phyloP scores from a whole-genome alignment of 805 yeast species.

The Komagataella ulmi region DNA sequence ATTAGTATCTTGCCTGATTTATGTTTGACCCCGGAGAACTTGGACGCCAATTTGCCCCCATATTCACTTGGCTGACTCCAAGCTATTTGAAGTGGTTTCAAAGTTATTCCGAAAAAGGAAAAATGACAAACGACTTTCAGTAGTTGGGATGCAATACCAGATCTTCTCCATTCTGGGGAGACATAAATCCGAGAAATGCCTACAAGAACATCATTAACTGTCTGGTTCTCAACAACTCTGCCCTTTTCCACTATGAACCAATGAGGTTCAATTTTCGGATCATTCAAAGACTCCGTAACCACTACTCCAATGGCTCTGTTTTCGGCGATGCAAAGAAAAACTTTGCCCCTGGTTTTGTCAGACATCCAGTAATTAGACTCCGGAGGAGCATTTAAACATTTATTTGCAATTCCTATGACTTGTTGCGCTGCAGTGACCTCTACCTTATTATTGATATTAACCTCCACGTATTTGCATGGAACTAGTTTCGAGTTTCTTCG shows the following conservation, averaged over 20 bases:
- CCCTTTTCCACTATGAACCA: constrained; percentile 52
- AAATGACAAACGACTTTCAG: constrained; percentile 27
- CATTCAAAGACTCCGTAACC: constrained; percentile 30
- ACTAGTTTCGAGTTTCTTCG: neutral
- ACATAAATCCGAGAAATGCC: constrained; percentile 41
- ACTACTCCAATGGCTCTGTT: constrained; percentile 41
- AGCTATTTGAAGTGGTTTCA: constrained; percentile 33
- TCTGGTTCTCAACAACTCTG: constrained; percentile 30
- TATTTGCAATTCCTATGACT: constrained; percentile 40
- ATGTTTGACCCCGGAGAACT: constrained; percentile 43
- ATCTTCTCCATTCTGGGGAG: constrained; percentile 27
- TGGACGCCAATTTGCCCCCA: constrained; percentile 46
- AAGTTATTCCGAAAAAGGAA: constrained; percentile 33
- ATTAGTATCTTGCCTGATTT: constrained; percentile 34
- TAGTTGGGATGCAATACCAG: constrained; percentile 34
- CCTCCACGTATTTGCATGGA: constrained; percentile 13
- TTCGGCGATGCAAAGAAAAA: constrained; percentile 34
- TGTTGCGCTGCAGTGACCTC: constrained; percentile 23
- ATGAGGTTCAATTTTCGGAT: constrained; percentile 19
- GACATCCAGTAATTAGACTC: constrained; percentile 11
- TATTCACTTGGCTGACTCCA: constrained; percentile 65
- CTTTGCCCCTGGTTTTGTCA: constrained; percentile 21
- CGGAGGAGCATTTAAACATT: constrained; percentile 44
- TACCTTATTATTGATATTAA: constrained; percentile 15
- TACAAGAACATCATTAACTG: constrained; percentile 20